Conservation (phyloP, 192 early-diverging fungal genomes). For the Coemansia nantahalensis region DNA sequence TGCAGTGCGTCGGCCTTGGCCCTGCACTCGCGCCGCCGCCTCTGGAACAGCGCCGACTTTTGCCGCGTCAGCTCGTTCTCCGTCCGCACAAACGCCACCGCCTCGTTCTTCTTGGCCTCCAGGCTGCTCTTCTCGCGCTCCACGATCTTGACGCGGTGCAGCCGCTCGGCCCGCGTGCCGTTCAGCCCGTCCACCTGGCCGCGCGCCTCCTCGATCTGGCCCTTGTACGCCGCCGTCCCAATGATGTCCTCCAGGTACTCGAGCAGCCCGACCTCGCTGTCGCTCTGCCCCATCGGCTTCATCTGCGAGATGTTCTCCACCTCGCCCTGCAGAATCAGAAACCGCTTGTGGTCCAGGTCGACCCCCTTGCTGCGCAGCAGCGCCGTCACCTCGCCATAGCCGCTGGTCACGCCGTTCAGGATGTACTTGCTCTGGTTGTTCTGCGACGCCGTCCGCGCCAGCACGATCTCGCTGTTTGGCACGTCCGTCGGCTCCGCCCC, state of each 20-base stretch:
- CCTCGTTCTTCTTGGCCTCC: conserved; percentile 79
- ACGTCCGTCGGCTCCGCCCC: conserved; percentile 62
- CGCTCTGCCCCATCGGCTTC: conserved; percentile 92
- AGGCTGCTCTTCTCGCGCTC: conserved; percentile 83
- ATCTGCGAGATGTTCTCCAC: conserved; percentile 98
- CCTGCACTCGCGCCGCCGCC: conserved; percentile 63
- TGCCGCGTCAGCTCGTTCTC: conserved; percentile 76
- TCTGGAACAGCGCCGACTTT: conserved; percentile 76
- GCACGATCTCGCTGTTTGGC: conserved; percentile 66
- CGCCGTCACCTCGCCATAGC: conserved; percentile 78
- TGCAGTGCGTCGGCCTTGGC: conserved; percentile 52
- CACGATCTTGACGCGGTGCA: conserved; percentile 83
- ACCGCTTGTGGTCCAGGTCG: conserved; percentile 97
- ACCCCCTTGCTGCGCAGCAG: conserved; percentile 83
- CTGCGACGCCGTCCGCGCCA: conserved; percentile 69
- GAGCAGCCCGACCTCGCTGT: conserved; percentile 91
- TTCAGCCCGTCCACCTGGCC: conserved; percentile 72
- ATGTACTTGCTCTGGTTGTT: conserved; percentile 76
- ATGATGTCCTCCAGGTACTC: conserved; percentile 99
- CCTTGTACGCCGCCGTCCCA: conserved; percentile 87
- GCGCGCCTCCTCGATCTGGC: conserved; percentile 72
- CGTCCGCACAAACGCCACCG: conserved; percentile 70
- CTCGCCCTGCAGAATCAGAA: conserved; percentile 97
- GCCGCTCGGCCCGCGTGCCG: conserved; percentile 70
- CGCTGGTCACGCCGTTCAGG: conserved; percentile 65